These are phyloP conservation scores for Hippophae rhamnoides DNA, from an alignment of 306 rosid species.

Conservation along the genomic window DNA sequence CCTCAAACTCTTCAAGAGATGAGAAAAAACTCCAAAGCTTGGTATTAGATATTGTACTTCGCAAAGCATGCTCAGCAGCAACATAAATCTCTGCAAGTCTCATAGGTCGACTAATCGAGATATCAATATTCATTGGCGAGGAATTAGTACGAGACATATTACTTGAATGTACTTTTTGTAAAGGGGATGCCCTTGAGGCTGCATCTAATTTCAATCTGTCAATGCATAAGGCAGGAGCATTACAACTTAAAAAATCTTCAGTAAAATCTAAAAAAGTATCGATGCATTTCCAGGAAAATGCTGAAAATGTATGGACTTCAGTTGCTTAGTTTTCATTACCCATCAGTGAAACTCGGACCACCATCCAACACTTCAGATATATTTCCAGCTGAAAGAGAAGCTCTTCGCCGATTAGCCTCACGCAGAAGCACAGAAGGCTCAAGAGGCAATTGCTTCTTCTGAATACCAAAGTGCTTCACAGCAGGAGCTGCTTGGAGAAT, in stretches of 20 bases:
- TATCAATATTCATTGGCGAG: slow-evolving; percentile 79
- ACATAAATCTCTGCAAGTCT: slow-evolving; percentile 92
- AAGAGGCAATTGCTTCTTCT: slow-evolving; percentile 83
- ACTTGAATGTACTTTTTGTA: slow-evolving; percentile 47
- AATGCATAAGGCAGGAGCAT: slow-evolving; percentile 32
- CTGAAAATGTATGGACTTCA: slow-evolving; percentile 6
- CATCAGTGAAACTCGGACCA: slow-evolving; percentile 45
- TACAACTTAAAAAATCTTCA: slow-evolving; percentile 20
- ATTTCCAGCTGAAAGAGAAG: slow-evolving; percentile 94
- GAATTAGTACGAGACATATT: slow-evolving; percentile 83
- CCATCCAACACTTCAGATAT: slow-evolving; percentile 63
- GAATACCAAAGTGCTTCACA: slow-evolving; percentile 71
- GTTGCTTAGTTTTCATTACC: slow-evolving; percentile 43
- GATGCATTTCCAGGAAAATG: slow-evolving; percentile 7
- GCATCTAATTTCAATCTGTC: slow-evolving; percentile 83
- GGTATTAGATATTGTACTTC: slow-evolving; percentile 53
- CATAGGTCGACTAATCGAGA: slow-evolving; percentile 83
- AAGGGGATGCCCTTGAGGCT: slow-evolving; percentile 47
- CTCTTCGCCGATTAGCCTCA: slow-evolving; percentile 95
- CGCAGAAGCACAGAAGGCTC: slow-evolving; percentile 88
- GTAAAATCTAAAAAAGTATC: slow-evolving; percentile 5
- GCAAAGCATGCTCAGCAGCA: slow-evolving; percentile 89
- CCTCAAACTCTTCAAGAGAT: slow-evolving; percentile 84
- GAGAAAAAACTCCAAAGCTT: slow-evolving; percentile 61
- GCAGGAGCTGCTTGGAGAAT: slow-evolving; percentile 68